Conservation (phyloP, 768 basidiomycete genomes). For the Termitomyces sp. region DNA sequence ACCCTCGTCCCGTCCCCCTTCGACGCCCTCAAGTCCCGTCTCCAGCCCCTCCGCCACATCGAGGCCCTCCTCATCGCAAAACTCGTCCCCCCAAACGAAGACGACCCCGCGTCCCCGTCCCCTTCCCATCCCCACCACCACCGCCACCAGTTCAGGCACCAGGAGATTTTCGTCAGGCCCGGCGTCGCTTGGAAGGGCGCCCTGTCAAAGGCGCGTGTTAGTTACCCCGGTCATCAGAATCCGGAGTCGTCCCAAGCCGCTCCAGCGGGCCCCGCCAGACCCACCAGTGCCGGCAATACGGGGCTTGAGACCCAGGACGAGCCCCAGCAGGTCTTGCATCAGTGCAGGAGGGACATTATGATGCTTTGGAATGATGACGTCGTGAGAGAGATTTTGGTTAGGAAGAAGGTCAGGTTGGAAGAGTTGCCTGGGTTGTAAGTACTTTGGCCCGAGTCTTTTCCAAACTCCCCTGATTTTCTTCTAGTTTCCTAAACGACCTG, state of each 20-base stretch:
- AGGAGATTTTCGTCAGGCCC: constrained; percentile 62
- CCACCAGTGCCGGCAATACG: constrained; percentile 42
- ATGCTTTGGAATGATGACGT: constrained; percentile 62
- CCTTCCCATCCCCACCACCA: too few species aligned
- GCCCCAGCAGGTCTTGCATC: constrained; percentile 54
- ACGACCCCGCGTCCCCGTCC: constrained; percentile 34
- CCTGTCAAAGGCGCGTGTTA: constrained; percentile 41
- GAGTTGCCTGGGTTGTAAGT: constrained; percentile 76
- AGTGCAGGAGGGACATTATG: constrained; percentile 61
- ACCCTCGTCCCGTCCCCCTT: constrained; percentile 31
- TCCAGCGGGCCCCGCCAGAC: constrained; percentile 19
- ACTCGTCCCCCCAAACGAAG: constrained; percentile 65
- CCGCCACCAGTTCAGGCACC: constrained; percentile 25
- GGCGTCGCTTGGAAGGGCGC: constrained; percentile 65
- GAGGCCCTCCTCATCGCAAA: constrained; percentile 68
- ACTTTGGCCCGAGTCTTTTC: not conserved
- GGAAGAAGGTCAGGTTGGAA: constrained; percentile 61
- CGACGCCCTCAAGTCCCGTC: constrained; percentile 56
- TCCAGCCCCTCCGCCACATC: constrained; percentile 65
- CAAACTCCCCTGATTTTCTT: not conserved
- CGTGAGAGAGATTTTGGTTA: constrained; percentile 50
- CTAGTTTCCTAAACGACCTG: constrained; percentile 68
- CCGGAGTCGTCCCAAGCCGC: too few species aligned
- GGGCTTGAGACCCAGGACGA: constrained; percentile 51
- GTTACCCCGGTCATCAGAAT: constrained; percentile 20